A percentile compares a stretch with the other conserved stretches of the same genome.
phyloP scores from a whole-genome alignment of 2,329 filamentous ascomycete genomes.

The Aspergillus unguis region DNA sequence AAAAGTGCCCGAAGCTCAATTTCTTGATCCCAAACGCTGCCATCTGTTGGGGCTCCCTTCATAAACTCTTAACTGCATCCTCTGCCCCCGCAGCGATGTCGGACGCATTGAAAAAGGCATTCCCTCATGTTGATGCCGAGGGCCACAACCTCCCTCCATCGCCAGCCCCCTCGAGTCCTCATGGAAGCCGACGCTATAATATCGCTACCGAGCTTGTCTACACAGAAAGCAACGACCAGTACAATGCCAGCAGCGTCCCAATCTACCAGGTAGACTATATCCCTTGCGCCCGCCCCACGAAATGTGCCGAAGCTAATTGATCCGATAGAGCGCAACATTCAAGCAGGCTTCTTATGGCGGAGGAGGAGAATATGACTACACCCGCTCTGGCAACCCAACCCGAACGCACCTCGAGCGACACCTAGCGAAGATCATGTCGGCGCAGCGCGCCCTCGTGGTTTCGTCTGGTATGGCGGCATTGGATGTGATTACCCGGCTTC shows the following conservation, averaged over 20 bases:
- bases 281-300: neutral
- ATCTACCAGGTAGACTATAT: slow-evolving; percentile 73
- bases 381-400: slow-evolving; percentile 93
- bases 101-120: slow-evolving; percentile 47
- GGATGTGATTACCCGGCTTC: slow-evolving; percentile 88
- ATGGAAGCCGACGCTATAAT: slow-evolving; percentile 82
- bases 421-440: slow-evolving; percentile 98
- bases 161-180: slow-evolving; percentile 86
- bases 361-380: slow-evolving; percentile 95
- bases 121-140: slow-evolving; percentile 69
- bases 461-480: slow-evolving; percentile 96
- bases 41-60: slow-evolving; percentile 2
- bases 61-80: slow-evolving; percentile 21
- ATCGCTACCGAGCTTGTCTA: slow-evolving; percentile 95
- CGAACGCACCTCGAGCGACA: slow-evolving; percentile 94
- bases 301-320: slow-evolving; percentile 1
- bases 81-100: slow-evolving; percentile 38
- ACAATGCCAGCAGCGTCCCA: slow-evolving; percentile 91
- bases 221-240: slow-evolving; percentile 93
- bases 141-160: slow-evolving; percentile 86
- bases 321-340: slow-evolving; percentile 77
- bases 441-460: slow-evolving; percentile 83
- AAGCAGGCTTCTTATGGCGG: slow-evolving; percentile 81
- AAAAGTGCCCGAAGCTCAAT: neutral
- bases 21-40: neutral